Evolutionary conservation across 106 monocot species (phyloP).

Genomic region (Dendrobium catenatum): DNA sequence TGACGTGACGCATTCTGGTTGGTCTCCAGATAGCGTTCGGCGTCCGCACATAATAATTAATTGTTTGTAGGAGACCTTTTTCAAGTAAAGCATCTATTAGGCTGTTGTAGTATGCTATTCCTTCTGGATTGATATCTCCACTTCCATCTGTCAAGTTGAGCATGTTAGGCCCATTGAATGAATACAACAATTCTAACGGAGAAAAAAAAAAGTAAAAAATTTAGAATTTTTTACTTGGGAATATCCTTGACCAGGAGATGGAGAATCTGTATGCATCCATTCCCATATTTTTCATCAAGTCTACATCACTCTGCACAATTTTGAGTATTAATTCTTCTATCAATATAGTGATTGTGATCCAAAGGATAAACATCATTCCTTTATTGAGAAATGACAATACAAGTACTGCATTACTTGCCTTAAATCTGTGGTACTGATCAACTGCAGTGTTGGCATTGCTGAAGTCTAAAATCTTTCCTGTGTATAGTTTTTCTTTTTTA

Average conservation of each 20-base stretch:
- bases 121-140: constrained; percentile 52
- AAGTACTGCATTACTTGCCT: constrained; percentile 25
- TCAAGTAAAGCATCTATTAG: constrained; percentile 48
- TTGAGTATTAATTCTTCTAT: too few relatives aligned
- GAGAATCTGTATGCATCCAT: constrained; percentile 75
- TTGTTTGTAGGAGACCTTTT: constrained; percentile 31
- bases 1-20: too few relatives aligned
- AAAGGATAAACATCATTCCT: too few relatives aligned
- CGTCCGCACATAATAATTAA: too few relatives aligned
- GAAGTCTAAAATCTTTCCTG: constrained; percentile 69
- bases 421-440: constrained; percentile 74
- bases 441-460: constrained; percentile 78
- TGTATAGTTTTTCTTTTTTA: not conserved
- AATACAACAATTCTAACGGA: not conserved
- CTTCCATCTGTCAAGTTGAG: constrained; percentile 42
- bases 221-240: constrained; percentile 36
- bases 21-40: too few relatives aligned
- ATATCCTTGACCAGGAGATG: constrained; percentile 63
- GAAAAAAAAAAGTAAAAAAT: too few relatives aligned
- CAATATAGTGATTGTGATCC: too few relatives aligned
- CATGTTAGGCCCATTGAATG: not conserved
- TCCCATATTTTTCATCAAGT: constrained; percentile 57
- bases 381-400: too few relatives aligned
- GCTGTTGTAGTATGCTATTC: constrained; percentile 57
- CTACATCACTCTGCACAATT: constrained; percentile 38